These are phyloP conservation scores for Tolypocladium pustulatum DNA, from an alignment of 2,329 filamentous ascomycete species.

Conservation along the genomic window DNA sequence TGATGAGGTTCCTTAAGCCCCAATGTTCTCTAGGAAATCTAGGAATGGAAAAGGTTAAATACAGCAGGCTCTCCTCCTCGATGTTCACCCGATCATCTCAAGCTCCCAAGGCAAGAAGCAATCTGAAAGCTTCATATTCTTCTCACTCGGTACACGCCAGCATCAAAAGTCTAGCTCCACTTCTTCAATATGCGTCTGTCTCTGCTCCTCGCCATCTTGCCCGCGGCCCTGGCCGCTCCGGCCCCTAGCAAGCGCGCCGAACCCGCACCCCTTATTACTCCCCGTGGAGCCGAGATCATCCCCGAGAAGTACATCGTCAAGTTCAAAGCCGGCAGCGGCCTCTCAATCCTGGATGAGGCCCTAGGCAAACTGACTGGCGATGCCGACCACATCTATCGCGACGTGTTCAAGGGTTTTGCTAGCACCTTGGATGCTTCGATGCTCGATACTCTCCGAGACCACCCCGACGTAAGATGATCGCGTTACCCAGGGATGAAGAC, in stretches of 20 bases:
- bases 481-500: too few species aligned
- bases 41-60: background rate
- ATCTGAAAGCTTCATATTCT: background rate
- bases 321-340: slow-evolving; percentile 8
- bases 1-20: background rate
- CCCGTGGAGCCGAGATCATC: slow-evolving; percentile 6
- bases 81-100: background rate
- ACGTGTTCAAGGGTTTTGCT: slow-evolving; percentile 13
- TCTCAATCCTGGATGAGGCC: slow-evolving; percentile 5
- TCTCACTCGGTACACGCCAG: background rate
- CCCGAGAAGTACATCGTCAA: slow-evolving; percentile 19
- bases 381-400: slow-evolving; percentile 13
- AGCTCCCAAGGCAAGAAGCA: background rate
- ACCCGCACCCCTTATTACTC: slow-evolving; percentile 10
- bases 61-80: background rate
- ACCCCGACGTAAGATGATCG: slow-evolving; percentile 11
- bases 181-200: slow-evolving; percentile 6
- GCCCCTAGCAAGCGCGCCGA: slow-evolving; percentile 4
- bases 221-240: slow-evolving; percentile 6
- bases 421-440: slow-evolving; percentile 7
- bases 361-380: slow-evolving; percentile 8
- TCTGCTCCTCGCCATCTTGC: slow-evolving; percentile 6
- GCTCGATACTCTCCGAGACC: slow-evolving; percentile 9
- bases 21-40: background rate
- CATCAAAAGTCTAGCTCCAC: background rate